A percentile compares a stretch with the other conserved stretches of the same genome.
Evolutionary conservation across 2,329 filamentous ascomycete species (phyloP).

Genomic region (Trematosphaeria pertusa): DNA sequence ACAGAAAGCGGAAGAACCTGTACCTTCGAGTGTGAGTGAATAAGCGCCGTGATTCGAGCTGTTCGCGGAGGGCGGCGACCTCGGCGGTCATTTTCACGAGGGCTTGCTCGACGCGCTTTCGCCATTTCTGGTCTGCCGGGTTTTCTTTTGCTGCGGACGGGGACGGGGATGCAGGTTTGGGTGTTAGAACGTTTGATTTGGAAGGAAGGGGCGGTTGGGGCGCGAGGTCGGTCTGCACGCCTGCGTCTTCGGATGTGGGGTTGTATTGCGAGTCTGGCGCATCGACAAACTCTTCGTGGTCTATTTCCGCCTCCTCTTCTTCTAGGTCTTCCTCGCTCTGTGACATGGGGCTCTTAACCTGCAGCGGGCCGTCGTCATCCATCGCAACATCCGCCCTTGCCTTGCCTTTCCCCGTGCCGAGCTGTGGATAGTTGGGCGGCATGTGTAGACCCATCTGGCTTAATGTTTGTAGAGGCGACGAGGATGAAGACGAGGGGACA

Average conservation of each 20-base stretch:
- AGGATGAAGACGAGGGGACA: conserved; percentile 66
- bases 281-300: conserved; percentile 55
- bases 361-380: conserved; percentile 35
- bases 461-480: conserved; percentile 46
- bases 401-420: conserved; percentile 53
- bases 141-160: conserved; percentile 24
- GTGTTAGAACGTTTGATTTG: conserved; percentile 17
- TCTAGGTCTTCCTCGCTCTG: conserved; percentile 67
- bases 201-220: conserved; percentile 16
- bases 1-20: conserved; percentile 63
- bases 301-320: conserved; percentile 40
- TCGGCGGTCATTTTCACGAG: conserved; percentile 91
- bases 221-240: conserved; percentile 21
- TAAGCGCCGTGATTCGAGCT: conserved; percentile 79
- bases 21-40: conserved; percentile 69
- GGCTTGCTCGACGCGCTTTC: conserved; percentile 81
- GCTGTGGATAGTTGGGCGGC: conserved; percentile 32
- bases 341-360: conserved; percentile 83
- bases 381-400: conserved; percentile 25
- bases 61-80: conserved; percentile 88
- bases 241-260: conserved; percentile 38
- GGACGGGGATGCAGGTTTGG: conserved; percentile 18
- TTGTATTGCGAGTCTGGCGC: conserved; percentile 56
- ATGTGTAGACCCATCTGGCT: conserved; percentile 42
- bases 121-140: conserved; percentile 68